These are phyloP conservation scores for Akanthomyces muscarius DNA, from an alignment of 2,329 filamentous ascomycete species.

Conservation along the genomic window DNA sequence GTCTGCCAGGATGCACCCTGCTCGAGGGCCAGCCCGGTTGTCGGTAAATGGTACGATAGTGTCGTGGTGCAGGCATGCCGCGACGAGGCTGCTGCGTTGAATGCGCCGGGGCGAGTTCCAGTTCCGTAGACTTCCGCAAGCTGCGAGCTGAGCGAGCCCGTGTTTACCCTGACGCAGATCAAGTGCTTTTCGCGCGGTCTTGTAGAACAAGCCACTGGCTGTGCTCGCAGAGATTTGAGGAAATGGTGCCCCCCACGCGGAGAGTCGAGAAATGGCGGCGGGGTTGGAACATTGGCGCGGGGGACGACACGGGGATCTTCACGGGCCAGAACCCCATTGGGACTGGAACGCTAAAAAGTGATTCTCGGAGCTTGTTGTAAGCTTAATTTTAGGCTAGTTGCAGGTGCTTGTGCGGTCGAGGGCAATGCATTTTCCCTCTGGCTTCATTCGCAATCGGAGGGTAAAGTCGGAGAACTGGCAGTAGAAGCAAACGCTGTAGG, in stretches of 20 bases:
- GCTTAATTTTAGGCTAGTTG: conserved; percentile 10
- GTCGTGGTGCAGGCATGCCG: neutral
- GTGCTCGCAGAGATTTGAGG: too few relatives aligned
- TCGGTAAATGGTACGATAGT: neutral
- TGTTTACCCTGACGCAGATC: neutral
- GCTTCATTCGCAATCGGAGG: too few relatives aligned
- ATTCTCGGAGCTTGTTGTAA: conserved; percentile 8
- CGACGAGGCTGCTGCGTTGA: neutral
- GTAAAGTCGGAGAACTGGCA: too few relatives aligned
- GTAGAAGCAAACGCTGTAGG: too few relatives aligned
- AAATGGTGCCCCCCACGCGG: neutral
- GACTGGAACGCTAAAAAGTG: neutral
- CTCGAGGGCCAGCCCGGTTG: neutral
- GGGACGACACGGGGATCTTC: neutral
- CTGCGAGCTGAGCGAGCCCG: neutral
- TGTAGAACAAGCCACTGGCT: too few relatives aligned
- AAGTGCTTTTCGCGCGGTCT: too few relatives aligned
- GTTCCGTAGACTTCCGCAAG: neutral
- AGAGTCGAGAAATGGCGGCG: neutral
- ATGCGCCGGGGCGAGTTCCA: neutral
- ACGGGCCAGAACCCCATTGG: neutral
- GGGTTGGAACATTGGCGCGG: neutral
- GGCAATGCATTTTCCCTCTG: neutral
- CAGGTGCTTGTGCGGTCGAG: neutral
- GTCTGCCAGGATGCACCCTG: neutral